Evolutionary conservation across 1,284 basidiomycete genomes (phyloP).

Genomic region (Amylostereum areolatum): DNA sequence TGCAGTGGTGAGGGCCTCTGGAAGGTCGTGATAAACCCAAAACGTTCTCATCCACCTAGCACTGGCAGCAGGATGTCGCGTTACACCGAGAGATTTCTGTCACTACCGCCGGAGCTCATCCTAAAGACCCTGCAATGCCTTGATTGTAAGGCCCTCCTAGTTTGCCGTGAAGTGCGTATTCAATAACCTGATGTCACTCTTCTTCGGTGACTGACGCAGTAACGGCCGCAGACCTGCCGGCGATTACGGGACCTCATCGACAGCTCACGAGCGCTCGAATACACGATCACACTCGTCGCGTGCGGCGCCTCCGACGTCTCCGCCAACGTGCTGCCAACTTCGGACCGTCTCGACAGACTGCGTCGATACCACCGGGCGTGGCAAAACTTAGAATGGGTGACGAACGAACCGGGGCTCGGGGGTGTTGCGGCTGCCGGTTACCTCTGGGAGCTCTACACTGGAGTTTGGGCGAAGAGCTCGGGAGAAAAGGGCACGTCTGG

Average conservation of each 20-base stretch:
- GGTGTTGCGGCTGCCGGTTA: not conserved
- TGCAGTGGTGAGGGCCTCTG: no score
- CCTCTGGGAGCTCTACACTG: not conserved
- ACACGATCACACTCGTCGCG: not conserved
- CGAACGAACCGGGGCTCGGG: not conserved
- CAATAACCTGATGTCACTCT: not conserved
- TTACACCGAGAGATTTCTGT: not conserved
- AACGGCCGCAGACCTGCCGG: not conserved
- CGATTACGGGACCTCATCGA: not conserved
- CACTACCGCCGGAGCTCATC: not conserved
- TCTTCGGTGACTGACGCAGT: not conserved
- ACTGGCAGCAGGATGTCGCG: not conserved
- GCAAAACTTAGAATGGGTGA: not conserved
- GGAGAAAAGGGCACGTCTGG: not conserved
- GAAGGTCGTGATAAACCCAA: no score
- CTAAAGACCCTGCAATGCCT: not conserved
- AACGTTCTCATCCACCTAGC: no score
- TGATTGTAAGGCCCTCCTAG: not conserved
- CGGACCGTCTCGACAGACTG: not conserved
- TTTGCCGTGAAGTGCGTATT: not conserved
- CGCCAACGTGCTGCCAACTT: not conserved
- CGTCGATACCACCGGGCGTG: not conserved
- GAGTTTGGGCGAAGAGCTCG: not conserved
- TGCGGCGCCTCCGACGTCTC: not conserved
- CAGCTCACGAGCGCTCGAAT: not conserved